These are phyloP conservation scores for Torulaspora maleeae DNA, from an alignment of 805 yeast species.

Conservation along the genomic window DNA sequence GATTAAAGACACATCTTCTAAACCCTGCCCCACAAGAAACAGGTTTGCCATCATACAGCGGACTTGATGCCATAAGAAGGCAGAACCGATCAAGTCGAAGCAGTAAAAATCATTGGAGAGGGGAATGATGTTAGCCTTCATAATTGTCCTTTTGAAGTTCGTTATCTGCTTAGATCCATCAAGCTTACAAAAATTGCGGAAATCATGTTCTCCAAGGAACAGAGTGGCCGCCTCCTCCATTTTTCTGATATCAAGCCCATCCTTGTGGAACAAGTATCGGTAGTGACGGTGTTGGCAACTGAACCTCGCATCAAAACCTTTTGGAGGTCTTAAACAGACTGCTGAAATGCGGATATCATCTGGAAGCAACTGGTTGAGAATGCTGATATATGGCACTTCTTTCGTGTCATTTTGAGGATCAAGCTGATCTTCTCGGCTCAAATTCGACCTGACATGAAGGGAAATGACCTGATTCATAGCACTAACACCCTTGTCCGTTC, in stretches of 20 bases:
- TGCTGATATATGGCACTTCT: conserved; percentile 73
- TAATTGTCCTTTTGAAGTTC: conserved; percentile 64
- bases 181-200: conserved; percentile 88
- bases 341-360: conserved; percentile 78
- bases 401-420: conserved; percentile 51
- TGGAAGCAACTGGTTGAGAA: conserved; percentile 75
- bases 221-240: conserved; percentile 66
- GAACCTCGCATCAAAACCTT: conserved; percentile 84
- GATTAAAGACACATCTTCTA: conserved; percentile 59
- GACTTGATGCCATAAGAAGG: conserved; percentile 97
- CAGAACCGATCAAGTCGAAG: conserved; percentile 78
- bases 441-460: conserved; percentile 62
- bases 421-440: conserved; percentile 57
- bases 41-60: conserved; percentile 88
- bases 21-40: conserved; percentile 72
- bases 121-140: conserved; percentile 45
- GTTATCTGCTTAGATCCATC: conserved; percentile 92
- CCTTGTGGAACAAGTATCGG: conserved; percentile 66
- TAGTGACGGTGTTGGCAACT: conserved; percentile 85
- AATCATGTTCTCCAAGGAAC: conserved; percentile 74
- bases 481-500: conserved; percentile 95
- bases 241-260: conserved; percentile 51
- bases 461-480: conserved; percentile 95
- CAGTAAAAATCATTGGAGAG: conserved; percentile 47
- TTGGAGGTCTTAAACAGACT: conserved; percentile 77